Evolutionary conservation across 148 eudicot genomes (phyloP), one percentile per base, ranked within the genome.

Genomic region (Talinum fruticosum): DNA sequence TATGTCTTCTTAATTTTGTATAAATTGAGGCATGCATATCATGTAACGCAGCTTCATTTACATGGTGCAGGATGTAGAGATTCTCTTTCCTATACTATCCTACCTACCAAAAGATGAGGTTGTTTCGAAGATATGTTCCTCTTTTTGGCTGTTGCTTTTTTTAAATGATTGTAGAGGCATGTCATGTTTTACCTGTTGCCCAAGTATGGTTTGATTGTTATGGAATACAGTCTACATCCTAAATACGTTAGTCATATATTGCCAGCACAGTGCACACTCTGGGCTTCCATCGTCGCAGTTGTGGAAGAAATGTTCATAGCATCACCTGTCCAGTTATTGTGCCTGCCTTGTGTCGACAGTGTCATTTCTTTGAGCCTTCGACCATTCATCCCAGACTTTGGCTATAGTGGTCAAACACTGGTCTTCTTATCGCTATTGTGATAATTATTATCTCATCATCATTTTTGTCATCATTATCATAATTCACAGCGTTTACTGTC

Each of bases 61-160:
- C 35, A 54, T 66, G 78, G 47, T 77, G 32, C 97, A 96, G 99
- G 94, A 96, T 79, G 82, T 89, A 45, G 97, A 96, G 84, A 83
- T 96, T 87, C 83, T 96, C 68, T 83, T 93, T 82, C 97, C 97
- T 67, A 79, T 96, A 76, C 81, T 96, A 70, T 80, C 97, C 12
- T 93, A 86, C 79, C 80, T 93, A 65, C 86, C 92, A 72, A 96
- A 88, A 82, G 97, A 93, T 34, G 99, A 96, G 99, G 99, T 96
- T 75, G 72, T 76, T 76, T 35, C 34, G 24, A 14, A 32, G 10
- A n/a, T 71, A 35, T 51, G 66, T 72, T 54, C 68, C 54, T 68
- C 41, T 72, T 67, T 28, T 66, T 61, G 53, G 30, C 44, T 76
- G 21, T 19, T 30, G 26, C 23, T 14, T 3, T 66, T 36, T 47